phyloP scores from a whole-genome alignment of 176 grass and related monocot genomes.

The Otatea glauca region DNA sequence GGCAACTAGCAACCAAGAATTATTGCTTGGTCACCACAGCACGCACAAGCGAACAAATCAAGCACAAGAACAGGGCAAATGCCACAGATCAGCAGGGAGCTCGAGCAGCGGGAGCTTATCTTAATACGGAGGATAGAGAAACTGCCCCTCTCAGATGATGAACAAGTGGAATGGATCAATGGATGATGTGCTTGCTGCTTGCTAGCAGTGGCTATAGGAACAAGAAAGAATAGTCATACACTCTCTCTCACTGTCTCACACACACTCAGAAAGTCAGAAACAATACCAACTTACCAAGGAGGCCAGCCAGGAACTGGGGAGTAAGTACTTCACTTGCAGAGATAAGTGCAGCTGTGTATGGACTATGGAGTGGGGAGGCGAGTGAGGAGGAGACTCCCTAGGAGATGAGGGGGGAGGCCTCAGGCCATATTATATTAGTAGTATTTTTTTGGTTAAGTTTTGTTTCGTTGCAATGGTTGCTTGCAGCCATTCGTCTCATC shows the following conservation, averaged over 20 bases:
- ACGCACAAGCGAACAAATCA: constrained; percentile 34
- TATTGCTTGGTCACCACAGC: constrained; percentile 46
- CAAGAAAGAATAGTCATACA: not conserved
- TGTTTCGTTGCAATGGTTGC: not conserved
- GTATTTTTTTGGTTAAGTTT: not conserved
- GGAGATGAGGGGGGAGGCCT: not conserved
- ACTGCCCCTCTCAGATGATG: not conserved
- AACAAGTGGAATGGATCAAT: not conserved
- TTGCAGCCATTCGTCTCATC: constrained; percentile 43
- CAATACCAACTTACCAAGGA: constrained; percentile 5
- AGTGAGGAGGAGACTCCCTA: not conserved
- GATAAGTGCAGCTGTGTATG: constrained; percentile 40
- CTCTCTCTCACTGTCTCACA: no score
- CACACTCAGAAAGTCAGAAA: not conserved
- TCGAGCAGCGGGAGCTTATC: constrained; percentile 38
- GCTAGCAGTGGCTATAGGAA: not conserved
- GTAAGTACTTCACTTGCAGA: constrained; percentile 42
- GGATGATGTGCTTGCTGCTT: not conserved
- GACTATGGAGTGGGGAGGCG: not conserved
- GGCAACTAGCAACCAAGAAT: constrained; percentile 45
- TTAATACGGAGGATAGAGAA: constrained; percentile 36
- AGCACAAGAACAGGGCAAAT: constrained; percentile 33
- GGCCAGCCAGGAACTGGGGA: constrained; percentile 5
- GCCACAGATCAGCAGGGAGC: constrained; percentile 44
- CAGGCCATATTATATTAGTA: not conserved